Base-by-base conservation (phyloP, 495 filamentous ascomycete genomes). In the Monascus purpureus region DNA sequence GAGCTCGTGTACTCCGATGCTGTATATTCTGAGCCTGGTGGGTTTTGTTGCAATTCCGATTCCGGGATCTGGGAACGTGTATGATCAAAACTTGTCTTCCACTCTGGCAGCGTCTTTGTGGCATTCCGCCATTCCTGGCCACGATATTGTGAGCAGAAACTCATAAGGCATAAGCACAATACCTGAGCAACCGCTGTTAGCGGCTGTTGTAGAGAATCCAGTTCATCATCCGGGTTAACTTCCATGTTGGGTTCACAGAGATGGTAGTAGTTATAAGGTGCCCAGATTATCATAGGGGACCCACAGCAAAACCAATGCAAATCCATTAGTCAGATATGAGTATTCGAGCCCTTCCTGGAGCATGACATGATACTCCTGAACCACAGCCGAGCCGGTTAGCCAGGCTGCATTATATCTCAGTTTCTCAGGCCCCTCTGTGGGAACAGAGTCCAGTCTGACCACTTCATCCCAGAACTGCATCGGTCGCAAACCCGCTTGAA, bases 321-420 rank as follows among this genome's bases (percentile, higher is more conserved):
- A 32, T 50, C 39, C 36, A 33, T 22, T 45, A 17, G 32, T 39
- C 18, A 41, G 9, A 29, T 39, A 49, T 9, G 46, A 49, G 18
- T 45, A 48, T 29, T 46, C 40, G 2, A 51, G 36, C 4, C 51
- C 49, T 29, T 57, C 46, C 18, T 49, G 13, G 25, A 57, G 46
- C 33, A 54, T 54, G 0, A 48, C 29, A 45, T 57, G 32, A 32
- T 45, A 57, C 30, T 49, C 42, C 13, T 54, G 36, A 6, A 42
- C 33, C 8, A 54, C 4, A 13, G 41, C 46, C 6, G 40, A 48
- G 13, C 37, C 29, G 2, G 38, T 33, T 3, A 52, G 47, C 9
- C 29, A 37, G 20, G 33, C 33, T n/a, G 40, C 29, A 35, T 53
- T 53, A 17, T 53, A 52, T 23, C 3, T 37, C 20, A 49, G 30